phyloP scores from a whole-genome alignment of 768 basidiomycete species.

The Cystobasidium ongulense region DNA sequence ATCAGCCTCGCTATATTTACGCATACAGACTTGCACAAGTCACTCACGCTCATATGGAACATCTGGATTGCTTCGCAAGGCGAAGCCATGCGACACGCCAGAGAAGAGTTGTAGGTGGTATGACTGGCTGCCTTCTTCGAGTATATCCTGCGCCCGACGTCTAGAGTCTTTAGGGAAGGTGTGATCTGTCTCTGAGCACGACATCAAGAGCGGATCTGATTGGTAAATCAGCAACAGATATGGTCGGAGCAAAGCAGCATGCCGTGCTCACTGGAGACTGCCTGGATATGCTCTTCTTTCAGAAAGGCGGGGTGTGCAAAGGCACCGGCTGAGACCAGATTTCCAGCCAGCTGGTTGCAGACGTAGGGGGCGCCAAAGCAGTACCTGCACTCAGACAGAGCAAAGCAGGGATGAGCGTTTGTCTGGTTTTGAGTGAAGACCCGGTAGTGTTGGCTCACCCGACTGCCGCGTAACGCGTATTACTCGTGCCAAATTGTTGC shows the following conservation, averaged over 20 bases:
- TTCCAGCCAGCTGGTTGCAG: background rate
- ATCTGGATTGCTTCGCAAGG: background rate
- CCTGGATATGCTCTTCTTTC: background rate
- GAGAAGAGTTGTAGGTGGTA: slow-evolving; percentile 1
- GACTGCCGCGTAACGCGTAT: background rate
- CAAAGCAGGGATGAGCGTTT: slow-evolving; percentile 1
- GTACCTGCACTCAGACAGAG: background rate
- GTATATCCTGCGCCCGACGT: background rate
- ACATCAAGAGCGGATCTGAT: background rate
- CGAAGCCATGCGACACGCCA: background rate
- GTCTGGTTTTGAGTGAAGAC: no score
- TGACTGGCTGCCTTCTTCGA: background rate
- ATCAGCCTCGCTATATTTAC: background rate
- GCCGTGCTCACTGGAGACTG: background rate
- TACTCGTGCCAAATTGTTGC: background rate
- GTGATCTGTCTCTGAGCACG: background rate
- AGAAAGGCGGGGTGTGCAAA: slow-evolving; percentile 4
- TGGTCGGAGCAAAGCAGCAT: background rate
- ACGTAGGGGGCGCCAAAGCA: slow-evolving; percentile 5
- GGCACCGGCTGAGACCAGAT: background rate
- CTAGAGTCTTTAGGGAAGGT: background rate
- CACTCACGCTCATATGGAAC: background rate
- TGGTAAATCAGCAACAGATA: no score
- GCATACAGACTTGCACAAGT: background rate
- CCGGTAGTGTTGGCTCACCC: no score